Conservation (phyloP, 2,329 filamentous ascomycete genomes). For the Aspergillus pseudoglaucus region DNA sequence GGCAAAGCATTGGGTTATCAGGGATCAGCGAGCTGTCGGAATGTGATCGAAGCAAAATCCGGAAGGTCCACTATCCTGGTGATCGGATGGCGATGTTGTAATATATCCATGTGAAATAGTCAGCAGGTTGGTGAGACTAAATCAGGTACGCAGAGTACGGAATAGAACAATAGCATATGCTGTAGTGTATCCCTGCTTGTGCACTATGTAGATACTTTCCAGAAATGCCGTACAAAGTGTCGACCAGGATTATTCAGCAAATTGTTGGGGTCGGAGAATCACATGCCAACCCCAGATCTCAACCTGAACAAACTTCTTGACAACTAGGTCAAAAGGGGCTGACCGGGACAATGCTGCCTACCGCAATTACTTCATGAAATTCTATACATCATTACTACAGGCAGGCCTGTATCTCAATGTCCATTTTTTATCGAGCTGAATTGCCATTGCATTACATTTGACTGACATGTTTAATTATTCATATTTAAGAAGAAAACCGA, state of each 20-base stretch:
- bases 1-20: constrained; percentile 51
- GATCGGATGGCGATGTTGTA: constrained; percentile 30
- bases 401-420: neutral
- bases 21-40: constrained; percentile 40
- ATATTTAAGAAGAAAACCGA: neutral
- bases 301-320: neutral
- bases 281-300: constrained; percentile 8
- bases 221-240: no score
- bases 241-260: neutral
- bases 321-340: neutral
- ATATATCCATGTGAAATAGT: constrained; percentile 1
- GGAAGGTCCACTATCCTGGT: constrained; percentile 30
- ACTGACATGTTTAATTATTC: neutral
- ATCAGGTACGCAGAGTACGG: neutral
- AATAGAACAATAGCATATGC: neutral
- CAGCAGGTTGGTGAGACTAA: no score
- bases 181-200: neutral
- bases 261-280: constrained; percentile 7
- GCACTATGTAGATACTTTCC: neutral
- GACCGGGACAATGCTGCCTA: no score
- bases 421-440: neutral
- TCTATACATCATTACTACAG: no score
- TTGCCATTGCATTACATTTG: neutral
- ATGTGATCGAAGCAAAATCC: constrained; percentile 27
- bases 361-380: no score